Base-by-base conservation (phyloP, 768 basidiomycete genomes). In the Pulveroboletus sp. region DNA sequence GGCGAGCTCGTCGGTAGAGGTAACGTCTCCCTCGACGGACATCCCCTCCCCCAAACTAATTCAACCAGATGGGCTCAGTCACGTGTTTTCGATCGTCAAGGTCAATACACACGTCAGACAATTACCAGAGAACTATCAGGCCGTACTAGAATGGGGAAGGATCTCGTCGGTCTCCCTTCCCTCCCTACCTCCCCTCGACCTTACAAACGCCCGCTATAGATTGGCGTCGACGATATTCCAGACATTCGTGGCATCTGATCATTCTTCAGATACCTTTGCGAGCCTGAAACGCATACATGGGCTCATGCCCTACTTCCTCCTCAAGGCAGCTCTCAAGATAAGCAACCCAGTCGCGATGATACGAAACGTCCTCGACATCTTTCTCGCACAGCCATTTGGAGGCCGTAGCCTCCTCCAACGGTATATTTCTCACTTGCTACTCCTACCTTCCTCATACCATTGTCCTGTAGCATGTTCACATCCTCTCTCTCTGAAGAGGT, bases 331-430 rank as follows among this genome's bases (percentile, higher is more conserved):
- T 12, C 71, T 99, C 52, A 86, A 81, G 65, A 90, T 99, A 57
- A 93, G 89, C 49, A 99, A 97, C 68, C 96, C 96, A 2, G 86
- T 99, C 51, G 79, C 81, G 24, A 98, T 98, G 96, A 93, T 98
- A 61, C 81, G 96, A 66, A 85, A 74, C 45, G 77, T 96, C 5
- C 76, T 99, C 51, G 95, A 98, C 61, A 78, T 99, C 35, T 98
- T 99, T 75, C 80, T 98, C 16, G 96, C 96, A 0, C 86, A 94
- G 63, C 96, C 96, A 3, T 99, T 99, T 65, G 96, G 96, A 3
- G 91, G 93, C 6, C 83, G 83, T 52, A 93, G 90, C 65, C 74
- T 99, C 22, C 75, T 98, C 16, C 96, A 99, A 68, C 77, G 91
- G 92, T 88, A 53, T 41, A 71, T 53, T 30, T 27, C 26, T 23